These are phyloP conservation scores for Sanghuangporus sanghuang DNA, from an alignment of 1,284 basidiomycete genomes.

Conservation along the genomic window DNA sequence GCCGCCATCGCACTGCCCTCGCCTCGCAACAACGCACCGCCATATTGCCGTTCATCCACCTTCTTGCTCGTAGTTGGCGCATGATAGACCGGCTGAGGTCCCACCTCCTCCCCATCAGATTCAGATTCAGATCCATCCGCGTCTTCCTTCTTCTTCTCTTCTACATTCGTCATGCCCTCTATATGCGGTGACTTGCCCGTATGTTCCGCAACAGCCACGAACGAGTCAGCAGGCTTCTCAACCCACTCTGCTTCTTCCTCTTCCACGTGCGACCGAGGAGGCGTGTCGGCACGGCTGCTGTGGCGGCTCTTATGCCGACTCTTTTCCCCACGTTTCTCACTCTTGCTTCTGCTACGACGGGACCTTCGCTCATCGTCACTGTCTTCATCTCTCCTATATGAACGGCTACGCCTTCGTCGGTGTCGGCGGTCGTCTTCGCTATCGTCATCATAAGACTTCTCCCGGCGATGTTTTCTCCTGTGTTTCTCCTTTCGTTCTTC, in stretches of 20 bases:
- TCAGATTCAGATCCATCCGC: slow-evolving; percentile 23
- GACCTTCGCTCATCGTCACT: slow-evolving; percentile 20
- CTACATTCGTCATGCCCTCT: slow-evolving; percentile 22
- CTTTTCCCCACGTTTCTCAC: slow-evolving; percentile 25
- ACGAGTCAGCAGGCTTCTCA: slow-evolving; percentile 47
- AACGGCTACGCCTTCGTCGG: slow-evolving; percentile 3
- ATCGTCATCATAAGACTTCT: slow-evolving; percentile 15
- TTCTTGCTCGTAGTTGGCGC: slow-evolving; percentile 38
- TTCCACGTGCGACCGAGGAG: slow-evolving; percentile 27
- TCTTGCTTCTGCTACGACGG: slow-evolving; percentile 25
- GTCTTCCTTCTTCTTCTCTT: slow-evolving; percentile 21
- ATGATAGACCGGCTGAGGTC: slow-evolving; percentile 52
- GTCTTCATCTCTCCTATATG: slow-evolving; percentile 18
- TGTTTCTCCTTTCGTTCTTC: slow-evolving; percentile 25
- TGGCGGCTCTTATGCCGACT: slow-evolving; percentile 23
- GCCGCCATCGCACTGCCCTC: slow-evolving; percentile 98
- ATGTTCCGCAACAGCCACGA: slow-evolving; percentile 14
- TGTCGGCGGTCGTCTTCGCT: slow-evolving; percentile 18
- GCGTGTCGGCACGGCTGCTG: slow-evolving; percentile 26
- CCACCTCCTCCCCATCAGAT: slow-evolving; percentile 45
- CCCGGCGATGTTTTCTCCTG: slow-evolving; percentile 28
- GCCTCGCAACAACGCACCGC: slow-evolving; percentile 83
- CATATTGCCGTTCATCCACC: slow-evolving; percentile 76
- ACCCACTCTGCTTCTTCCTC: slow-evolving; percentile 67
- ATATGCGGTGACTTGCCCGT: background rate